phyloP scores from a whole-genome alignment of 495 filamentous ascomycete genomes.

The Usnea hakonensis region DNA sequence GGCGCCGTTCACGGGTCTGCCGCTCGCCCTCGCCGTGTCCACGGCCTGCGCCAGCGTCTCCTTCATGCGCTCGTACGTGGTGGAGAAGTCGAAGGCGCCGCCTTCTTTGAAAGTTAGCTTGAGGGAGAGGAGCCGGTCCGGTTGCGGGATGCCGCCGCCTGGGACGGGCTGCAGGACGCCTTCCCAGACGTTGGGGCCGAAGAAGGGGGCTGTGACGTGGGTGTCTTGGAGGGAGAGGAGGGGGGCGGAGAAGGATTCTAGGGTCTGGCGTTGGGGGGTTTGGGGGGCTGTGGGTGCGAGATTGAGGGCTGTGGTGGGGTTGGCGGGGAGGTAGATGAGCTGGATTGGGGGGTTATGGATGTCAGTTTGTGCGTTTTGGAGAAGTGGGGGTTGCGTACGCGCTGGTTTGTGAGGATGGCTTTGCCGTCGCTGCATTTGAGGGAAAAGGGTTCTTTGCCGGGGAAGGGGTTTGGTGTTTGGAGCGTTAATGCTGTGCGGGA shows the following conservation, averaged over 20 bases:
- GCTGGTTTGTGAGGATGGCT: constrained; percentile 81
- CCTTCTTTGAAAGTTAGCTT: constrained; percentile 91
- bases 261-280: constrained; percentile 21
- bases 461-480: constrained; percentile 50
- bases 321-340: constrained; percentile 83
- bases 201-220: constrained; percentile 86
- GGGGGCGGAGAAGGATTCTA: constrained; percentile 85
- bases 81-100: constrained; percentile 86
- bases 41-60: constrained; percentile 73
- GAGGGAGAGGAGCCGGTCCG: constrained; percentile 62
- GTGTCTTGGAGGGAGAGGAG: constrained; percentile 79
- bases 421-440: constrained; percentile 52
- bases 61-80: constrained; percentile 74
- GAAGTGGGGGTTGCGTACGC: constrained; percentile 42
- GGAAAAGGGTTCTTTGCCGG: constrained; percentile 49
- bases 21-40: constrained; percentile 53
- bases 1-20: constrained; percentile 39
- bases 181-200: constrained; percentile 92
- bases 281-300: background rate
- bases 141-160: constrained; percentile 77
- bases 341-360: constrained; percentile 28
- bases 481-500: constrained; percentile 60
- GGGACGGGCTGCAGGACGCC: constrained; percentile 69
- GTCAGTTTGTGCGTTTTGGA: constrained; percentile 1
- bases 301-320: constrained; percentile 41